phyloP scores from a whole-genome alignment of 192 early-diverging fungal species.

The Coemansia sp. region DNA sequence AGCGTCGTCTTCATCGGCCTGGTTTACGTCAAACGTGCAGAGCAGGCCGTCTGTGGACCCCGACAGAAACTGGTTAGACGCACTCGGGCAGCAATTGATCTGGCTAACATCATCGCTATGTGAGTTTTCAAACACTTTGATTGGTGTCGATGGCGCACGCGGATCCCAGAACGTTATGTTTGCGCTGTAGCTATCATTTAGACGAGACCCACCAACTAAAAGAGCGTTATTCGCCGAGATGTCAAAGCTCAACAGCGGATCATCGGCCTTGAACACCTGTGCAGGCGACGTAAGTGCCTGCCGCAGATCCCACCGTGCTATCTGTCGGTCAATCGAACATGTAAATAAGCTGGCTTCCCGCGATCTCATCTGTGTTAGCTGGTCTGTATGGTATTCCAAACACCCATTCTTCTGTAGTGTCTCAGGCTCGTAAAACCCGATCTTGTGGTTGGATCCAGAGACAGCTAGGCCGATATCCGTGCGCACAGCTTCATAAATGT shows the following conservation, averaged over 20 bases:
- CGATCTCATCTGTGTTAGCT: slow-evolving; percentile 64
- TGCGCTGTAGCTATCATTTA: slow-evolving; percentile 47
- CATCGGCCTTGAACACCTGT: slow-evolving; percentile 24
- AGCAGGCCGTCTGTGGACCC: slow-evolving; percentile 76
- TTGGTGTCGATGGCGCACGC: slow-evolving; percentile 17
- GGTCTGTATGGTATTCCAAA: slow-evolving; percentile 59
- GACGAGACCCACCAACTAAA: slow-evolving; percentile 32
- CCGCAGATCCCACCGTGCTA: slow-evolving; percentile 72
- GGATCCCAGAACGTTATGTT: slow-evolving; percentile 36
- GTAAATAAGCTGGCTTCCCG: slow-evolving; percentile 57
- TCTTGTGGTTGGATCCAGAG: slow-evolving; percentile 61
- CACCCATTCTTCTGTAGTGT: slow-evolving; percentile 51
- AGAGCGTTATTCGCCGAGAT: slow-evolving; percentile 27
- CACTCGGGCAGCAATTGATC: slow-evolving; percentile 65
- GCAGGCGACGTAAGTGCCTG: slow-evolving; percentile 25
- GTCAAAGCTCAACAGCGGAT: slow-evolving; percentile 61
- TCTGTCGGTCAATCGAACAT: slow-evolving; percentile 63
- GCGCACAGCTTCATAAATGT: slow-evolving; percentile 40
- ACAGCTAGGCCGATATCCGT: slow-evolving; percentile 34
- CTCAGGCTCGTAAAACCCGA: slow-evolving; percentile 64
- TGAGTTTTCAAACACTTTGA: slow-evolving; percentile 56
- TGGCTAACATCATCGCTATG: slow-evolving; percentile 79
- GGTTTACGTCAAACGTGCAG: slow-evolving; percentile 70
- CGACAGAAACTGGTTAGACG: slow-evolving; percentile 59
- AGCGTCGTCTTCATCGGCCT: slow-evolving; percentile 87